phyloP scores from a whole-genome alignment of 2,329 filamentous ascomycete genomes.

The Stachybotrys chartarum region DNA sequence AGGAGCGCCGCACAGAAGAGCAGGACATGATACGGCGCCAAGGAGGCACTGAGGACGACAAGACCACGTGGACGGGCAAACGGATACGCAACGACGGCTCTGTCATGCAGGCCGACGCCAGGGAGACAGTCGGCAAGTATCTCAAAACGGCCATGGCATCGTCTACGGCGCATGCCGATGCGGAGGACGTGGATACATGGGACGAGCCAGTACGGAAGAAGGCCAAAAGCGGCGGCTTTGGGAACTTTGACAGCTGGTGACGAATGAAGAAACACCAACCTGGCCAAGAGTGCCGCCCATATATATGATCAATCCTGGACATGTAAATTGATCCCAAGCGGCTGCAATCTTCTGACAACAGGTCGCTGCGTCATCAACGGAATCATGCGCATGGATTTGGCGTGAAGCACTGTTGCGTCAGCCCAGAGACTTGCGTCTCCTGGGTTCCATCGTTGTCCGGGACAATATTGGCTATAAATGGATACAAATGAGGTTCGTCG shows the following conservation, averaged over 20 bases:
- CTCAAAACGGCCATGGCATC: constrained; percentile 41
- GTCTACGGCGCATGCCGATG: constrained; percentile 51
- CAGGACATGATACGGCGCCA: constrained; percentile 54
- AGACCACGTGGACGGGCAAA: constrained; percentile 94
- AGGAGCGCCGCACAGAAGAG: constrained; percentile 49
- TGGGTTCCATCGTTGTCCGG: too few species aligned
- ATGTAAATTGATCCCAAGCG: background rate
- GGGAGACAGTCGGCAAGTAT: constrained; percentile 68
- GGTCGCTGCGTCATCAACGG: too few species aligned
- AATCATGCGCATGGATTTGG: too few species aligned
- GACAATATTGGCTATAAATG: too few species aligned
- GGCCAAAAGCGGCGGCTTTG: constrained; percentile 69
- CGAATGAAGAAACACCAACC: constrained; percentile 6
- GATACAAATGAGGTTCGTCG: too few species aligned
- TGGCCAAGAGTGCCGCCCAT: background rate
- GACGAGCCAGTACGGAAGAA: constrained; percentile 78
- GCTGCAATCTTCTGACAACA: background rate
- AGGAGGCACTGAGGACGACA: constrained; percentile 79
- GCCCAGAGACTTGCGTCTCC: too few species aligned
- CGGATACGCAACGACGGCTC: constrained; percentile 64
- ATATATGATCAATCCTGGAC: background rate
- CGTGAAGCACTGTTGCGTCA: too few species aligned
- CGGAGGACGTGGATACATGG: constrained; percentile 57
- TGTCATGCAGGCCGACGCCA: constrained; percentile 35
- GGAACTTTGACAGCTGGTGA: constrained; percentile 90